A percentile compares a stretch with the other conserved stretches of the same genome.
Evolutionary conservation across 257 asterid genomes (phyloP).

Genomic region (Gynochthodes officinalis): DNA sequence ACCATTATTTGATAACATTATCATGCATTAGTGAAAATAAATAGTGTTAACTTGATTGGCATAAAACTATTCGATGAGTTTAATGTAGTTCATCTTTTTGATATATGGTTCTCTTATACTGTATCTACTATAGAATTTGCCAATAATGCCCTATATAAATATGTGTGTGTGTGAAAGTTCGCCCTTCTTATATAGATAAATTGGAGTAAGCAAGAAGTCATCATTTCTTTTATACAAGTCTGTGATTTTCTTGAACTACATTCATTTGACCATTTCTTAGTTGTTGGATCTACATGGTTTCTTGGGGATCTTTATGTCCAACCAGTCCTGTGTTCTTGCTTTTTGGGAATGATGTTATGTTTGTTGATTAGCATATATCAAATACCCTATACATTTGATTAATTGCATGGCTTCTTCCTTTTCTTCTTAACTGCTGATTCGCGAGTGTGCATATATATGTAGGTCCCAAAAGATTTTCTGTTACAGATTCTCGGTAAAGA

Average conservation of each 20-base stretch:
- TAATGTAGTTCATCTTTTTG: background rate
- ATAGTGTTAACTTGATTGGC: background rate
- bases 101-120: background rate
- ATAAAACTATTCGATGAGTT: background rate
- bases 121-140: background rate
- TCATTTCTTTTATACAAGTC: background rate
- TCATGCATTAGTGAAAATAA: background rate
- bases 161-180: background rate
- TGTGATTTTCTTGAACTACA: background rate
- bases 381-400: background rate
- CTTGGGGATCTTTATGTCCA: background rate
- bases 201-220: background rate
- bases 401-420: background rate
- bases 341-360: background rate
- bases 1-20: too few species aligned
- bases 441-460: slow-evolving; percentile 13
- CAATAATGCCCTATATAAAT: background rate
- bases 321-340: background rate
- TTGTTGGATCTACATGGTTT: background rate
- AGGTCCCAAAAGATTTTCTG: slow-evolving; percentile 77
- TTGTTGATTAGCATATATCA: background rate
- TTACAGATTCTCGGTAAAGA: slow-evolving; percentile 73
- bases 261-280: background rate
- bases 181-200: too few species aligned
- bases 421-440: background rate